These are phyloP conservation scores for Mucor mucedo DNA, from an alignment of 371 early-diverging fungal genomes.

Conservation along the genomic window DNA sequence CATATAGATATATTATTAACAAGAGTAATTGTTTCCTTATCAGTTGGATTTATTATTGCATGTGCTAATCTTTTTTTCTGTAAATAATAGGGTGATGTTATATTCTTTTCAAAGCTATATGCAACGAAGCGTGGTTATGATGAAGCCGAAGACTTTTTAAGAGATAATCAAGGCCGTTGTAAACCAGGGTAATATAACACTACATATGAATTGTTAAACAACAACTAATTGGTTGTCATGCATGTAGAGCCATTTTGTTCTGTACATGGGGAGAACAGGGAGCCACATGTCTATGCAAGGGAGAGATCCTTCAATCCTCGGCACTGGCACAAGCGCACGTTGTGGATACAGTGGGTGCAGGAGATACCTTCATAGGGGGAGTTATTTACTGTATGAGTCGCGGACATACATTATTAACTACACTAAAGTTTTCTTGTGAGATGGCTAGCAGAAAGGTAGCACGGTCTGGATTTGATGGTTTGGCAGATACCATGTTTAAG, in stretches of 20 bases:
- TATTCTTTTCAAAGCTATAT: constrained; percentile 70
- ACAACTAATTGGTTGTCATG: background rate
- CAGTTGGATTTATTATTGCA: background rate
- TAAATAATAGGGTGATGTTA: constrained; percentile 61
- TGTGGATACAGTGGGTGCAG: constrained; percentile 70
- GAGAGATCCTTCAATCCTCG: constrained; percentile 25
- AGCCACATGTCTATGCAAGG: constrained; percentile 53
- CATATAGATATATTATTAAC: constrained; percentile 59
- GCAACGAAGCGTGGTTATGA: constrained; percentile 66
- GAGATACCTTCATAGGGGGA: constrained; percentile 77
- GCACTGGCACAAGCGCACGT: constrained; percentile 23
- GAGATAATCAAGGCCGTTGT: constrained; percentile 17
- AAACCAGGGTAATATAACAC: constrained; percentile 14
- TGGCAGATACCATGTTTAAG: constrained; percentile 17
- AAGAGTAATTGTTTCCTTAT: constrained; percentile 27
- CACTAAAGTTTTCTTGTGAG: constrained; percentile 57
- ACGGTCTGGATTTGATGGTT: constrained; percentile 58
- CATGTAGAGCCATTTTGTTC: constrained; percentile 55
- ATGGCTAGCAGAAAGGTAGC: constrained; percentile 68
- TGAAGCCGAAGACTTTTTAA: constrained; percentile 24
- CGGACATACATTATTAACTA: constrained; percentile 18
- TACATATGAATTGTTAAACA: background rate
- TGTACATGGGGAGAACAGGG: constrained; percentile 70
- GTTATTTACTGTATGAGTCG: constrained; percentile 47
- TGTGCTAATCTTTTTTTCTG: background rate